These are phyloP conservation scores for Geranomyces variabilis DNA, from an alignment of 192 early-diverging fungal species.

Conservation along the genomic window DNA sequence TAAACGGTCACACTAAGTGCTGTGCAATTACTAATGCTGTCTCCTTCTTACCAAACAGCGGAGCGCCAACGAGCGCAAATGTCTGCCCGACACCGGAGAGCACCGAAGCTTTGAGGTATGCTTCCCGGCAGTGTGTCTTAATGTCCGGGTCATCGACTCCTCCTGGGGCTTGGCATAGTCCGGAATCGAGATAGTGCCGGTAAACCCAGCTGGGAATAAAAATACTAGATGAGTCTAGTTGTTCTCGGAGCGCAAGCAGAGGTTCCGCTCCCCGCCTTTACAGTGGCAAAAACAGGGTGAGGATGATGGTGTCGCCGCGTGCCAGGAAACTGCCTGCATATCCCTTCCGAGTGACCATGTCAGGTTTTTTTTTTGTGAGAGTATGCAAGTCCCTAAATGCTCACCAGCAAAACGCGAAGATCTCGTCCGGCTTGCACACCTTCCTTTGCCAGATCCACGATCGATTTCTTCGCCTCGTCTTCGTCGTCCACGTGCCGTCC, in stretches of 20 bases:
- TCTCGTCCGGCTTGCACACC: constrained; percentile 67
- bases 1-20: neutral
- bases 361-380: too few species aligned
- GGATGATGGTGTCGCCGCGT: constrained; percentile 71
- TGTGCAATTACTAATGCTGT: too few species aligned
- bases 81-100: constrained; percentile 66
- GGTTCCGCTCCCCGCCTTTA: too few species aligned
- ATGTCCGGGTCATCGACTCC: constrained; percentile 39
- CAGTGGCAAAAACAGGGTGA: constrained; percentile 69
- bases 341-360: too few species aligned
- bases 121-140: constrained; percentile 42
- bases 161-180: neutral
- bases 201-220: constrained; percentile 37
- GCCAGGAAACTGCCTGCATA: constrained; percentile 71
- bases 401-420: constrained; percentile 53
- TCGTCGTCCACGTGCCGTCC: neutral
- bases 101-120: constrained; percentile 46
- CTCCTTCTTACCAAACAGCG: constrained; percentile 54
- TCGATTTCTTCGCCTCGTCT: neutral
- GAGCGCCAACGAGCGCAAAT: constrained; percentile 64
- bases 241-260: too few species aligned
- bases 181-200: constrained; percentile 60
- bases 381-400: neutral
- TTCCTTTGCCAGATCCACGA: constrained; percentile 41
- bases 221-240: too few species aligned